phyloP scores from a whole-genome alignment of 2,329 filamentous ascomycete genomes.

The Taxawa tesnikishii region DNA sequence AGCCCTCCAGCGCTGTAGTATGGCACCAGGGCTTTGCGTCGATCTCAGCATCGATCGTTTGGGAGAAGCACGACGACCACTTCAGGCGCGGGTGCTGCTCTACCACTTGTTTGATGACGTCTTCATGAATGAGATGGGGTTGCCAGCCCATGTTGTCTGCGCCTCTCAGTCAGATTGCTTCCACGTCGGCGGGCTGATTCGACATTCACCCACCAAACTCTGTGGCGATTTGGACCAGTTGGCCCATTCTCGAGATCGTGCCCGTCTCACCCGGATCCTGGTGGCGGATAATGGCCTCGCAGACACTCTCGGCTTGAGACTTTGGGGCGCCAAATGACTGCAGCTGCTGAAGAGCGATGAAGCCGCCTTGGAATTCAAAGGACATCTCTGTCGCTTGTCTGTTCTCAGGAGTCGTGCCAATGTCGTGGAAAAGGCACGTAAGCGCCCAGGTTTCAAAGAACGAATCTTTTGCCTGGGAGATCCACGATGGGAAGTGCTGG shows the following conservation, averaged over 20 bases:
- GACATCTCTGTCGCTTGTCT: conserved; percentile 48
- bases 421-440: conserved; percentile 59
- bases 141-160: conserved; percentile 16
- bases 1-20: conserved; percentile 14
- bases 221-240: conserved; percentile 15
- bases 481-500: conserved; percentile 3
- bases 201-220: conserved; percentile 11
- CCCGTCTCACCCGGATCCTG: conserved; percentile 35
- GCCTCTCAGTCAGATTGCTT: background rate
- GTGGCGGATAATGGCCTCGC: conserved; percentile 61
- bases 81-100: conserved; percentile 12
- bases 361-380: conserved; percentile 59
- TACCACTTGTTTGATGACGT: conserved; percentile 15
- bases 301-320: conserved; percentile 55
- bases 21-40: conserved; percentile 17
- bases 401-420: conserved; percentile 52
- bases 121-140: conserved; percentile 12
- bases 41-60: conserved; percentile 14
- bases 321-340: conserved; percentile 29
- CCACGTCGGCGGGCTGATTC: background rate
- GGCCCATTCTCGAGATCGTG: conserved; percentile 14
- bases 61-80: conserved; percentile 16
- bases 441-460: conserved; percentile 46
- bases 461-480: conserved; percentile 6
- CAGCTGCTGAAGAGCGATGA: conserved; percentile 47